phyloP scores from a whole-genome alignment of 2,329 filamentous ascomycete species.

The Didymella arachidicola region DNA sequence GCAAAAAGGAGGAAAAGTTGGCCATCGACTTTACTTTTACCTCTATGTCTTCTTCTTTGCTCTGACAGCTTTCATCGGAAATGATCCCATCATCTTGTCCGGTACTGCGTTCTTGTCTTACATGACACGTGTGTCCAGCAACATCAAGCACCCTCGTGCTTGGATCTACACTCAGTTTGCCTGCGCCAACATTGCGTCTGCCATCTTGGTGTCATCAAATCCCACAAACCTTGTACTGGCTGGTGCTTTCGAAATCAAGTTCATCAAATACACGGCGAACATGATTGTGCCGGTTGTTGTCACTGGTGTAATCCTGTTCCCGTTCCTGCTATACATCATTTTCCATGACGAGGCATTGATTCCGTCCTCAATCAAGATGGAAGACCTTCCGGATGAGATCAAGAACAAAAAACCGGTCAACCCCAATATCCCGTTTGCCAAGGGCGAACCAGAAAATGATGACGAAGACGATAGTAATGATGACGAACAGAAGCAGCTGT shows the following conservation, averaged over 20 bases:
- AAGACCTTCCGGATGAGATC: slow-evolving; percentile 68
- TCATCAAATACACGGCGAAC: slow-evolving; percentile 77
- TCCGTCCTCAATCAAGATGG: slow-evolving; percentile 71
- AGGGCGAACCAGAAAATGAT: slow-evolving; percentile 63
- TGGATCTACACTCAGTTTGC: slow-evolving; percentile 79
- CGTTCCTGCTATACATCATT: slow-evolving; percentile 73
- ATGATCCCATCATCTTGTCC: slow-evolving; percentile 77
- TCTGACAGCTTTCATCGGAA: slow-evolving; percentile 73
- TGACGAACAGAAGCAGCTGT: slow-evolving; percentile 63
- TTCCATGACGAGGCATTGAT: slow-evolving; percentile 71
- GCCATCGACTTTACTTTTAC: slow-evolving; percentile 74
- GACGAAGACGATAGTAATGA: slow-evolving; percentile 56
- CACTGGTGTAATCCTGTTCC: slow-evolving; percentile 73
- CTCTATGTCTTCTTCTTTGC: slow-evolving; percentile 76
- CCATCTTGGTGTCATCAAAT: slow-evolving; percentile 79
- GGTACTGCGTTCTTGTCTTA: slow-evolving; percentile 79
- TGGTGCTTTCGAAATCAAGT: slow-evolving; percentile 74
- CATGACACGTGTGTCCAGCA: slow-evolving; percentile 77
- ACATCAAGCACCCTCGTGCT: slow-evolving; percentile 73
- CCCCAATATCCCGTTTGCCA: slow-evolving; percentile 73
- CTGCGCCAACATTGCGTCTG: slow-evolving; percentile 75
- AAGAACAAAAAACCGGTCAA: slow-evolving; percentile 68
- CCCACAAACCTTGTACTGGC: slow-evolving; percentile 79
- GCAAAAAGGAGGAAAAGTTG: slow-evolving; percentile 71
- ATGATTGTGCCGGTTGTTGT: slow-evolving; percentile 75